A percentile compares a stretch with the other conserved stretches of the same genome.
phyloP scores from a whole-genome alignment of 495 filamentous ascomycete genomes.

The Tirmania nivea region DNA sequence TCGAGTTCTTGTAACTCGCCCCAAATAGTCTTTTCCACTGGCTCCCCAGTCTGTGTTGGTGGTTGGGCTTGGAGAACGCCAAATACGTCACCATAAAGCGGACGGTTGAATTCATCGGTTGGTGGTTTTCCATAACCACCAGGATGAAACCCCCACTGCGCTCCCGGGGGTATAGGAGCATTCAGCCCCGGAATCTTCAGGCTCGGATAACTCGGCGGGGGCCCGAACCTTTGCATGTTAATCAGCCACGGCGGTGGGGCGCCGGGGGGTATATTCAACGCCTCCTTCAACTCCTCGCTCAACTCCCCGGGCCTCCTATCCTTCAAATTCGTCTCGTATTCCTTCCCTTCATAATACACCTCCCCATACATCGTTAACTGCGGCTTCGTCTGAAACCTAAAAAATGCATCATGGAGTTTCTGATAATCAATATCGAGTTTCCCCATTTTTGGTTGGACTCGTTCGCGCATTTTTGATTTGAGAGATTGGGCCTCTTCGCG shows the following conservation, averaged over 20 bases:
- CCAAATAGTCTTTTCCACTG: conserved; percentile 76
- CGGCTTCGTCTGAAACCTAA: conserved; percentile 89
- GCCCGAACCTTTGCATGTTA: conserved; percentile 82
- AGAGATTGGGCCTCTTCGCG: conserved; percentile 78
- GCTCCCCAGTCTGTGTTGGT: conserved; percentile 40
- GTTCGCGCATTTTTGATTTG: conserved; percentile 87
- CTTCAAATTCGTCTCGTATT: conserved; percentile 84
- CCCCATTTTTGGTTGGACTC: conserved; percentile 90
- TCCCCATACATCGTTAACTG: conserved; percentile 85
- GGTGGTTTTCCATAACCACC: conserved; percentile 94
- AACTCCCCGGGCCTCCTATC: conserved; percentile 79
- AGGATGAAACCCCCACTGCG: conserved; percentile 82
- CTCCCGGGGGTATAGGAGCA: conserved; percentile 86
- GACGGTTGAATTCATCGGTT: conserved; percentile 72
- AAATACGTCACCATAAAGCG: conserved; percentile 84
- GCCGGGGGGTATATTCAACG: conserved; percentile 80
- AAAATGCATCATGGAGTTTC: conserved; percentile 94
- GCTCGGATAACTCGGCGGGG: conserved; percentile 77
- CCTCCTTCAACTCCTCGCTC: conserved; percentile 75
- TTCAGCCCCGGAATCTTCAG: conserved; percentile 88
- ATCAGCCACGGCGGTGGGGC: conserved; percentile 94
- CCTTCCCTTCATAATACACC: conserved; percentile 96
- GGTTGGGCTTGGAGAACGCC: conserved; percentile 45
- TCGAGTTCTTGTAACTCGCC: conserved; percentile 76
- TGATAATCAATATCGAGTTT: conserved; percentile 96